Evolutionary conservation across 257 asterid species (phyloP).

Genomic region (Nicotiana otophora): DNA sequence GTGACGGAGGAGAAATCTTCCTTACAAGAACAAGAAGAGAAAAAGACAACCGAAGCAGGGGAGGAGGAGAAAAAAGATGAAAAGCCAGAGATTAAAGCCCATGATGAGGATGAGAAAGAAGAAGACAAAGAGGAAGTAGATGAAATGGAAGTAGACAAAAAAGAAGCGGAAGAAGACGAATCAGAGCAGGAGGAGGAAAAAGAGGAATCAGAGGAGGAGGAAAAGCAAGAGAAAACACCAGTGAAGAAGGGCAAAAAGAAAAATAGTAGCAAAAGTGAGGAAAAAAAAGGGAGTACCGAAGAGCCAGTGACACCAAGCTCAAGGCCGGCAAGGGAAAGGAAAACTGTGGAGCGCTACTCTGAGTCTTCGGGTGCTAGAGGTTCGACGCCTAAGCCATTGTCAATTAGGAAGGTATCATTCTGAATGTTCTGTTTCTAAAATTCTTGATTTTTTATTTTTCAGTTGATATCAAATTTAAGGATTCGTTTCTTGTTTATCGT

Average conservation of each 20-base stretch:
- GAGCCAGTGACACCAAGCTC: constrained; percentile 35
- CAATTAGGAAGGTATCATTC: constrained; percentile 49
- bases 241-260: not conserved
- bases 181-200: not conserved
- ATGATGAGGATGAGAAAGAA: not conserved
- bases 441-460: not conserved
- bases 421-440: not conserved
- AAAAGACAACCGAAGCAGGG: not conserved
- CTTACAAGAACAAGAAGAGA: not conserved
- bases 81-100: not conserved
- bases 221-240: not conserved
- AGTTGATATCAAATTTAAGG: not conserved
- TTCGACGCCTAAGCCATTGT: constrained; percentile 36
- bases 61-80: not conserved
- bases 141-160: not conserved
- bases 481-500: not conserved
- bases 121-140: not conserved
- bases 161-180: not conserved
- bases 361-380: constrained; percentile 25
- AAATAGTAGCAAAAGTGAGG: not conserved
- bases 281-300: constrained; percentile 11
- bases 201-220: not conserved
- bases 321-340: constrained; percentile 68
- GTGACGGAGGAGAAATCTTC: constrained; percentile 4
- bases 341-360: constrained; percentile 51